Evolutionary conservation across 495 filamentous ascomycete species (phyloP), one percentile per base, ranked within the genome.

Genomic region (Penicillium bovifimosum): DNA sequence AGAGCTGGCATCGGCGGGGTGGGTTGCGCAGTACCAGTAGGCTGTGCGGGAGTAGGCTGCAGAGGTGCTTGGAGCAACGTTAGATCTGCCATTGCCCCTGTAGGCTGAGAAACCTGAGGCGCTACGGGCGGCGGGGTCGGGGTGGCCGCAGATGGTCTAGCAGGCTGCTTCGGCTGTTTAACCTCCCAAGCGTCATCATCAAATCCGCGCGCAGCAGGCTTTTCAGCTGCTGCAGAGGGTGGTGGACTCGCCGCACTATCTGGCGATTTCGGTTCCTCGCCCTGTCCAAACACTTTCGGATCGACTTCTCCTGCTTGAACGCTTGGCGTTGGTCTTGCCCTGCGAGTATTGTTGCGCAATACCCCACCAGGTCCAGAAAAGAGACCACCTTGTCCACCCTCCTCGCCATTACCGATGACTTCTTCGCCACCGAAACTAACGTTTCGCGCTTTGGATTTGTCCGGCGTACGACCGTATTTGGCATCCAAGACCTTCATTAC

Each of bases 161-260:
- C 54, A 3, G 73, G 64, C 55, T 84, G 80, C 66, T 84, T 88
- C n/a, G 88, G 78, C n/a, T 91, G 88, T 73, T 96, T 96, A 8
- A 93, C 85, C 62, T 91, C 88, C 93, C 93, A 99, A 26, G 95
- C 95, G 75, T 96, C 89, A 61, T 98, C 95, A 36, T 99, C 93
- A 55, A 99, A 97, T 17, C 90, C 90, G 43, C 75, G 70, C 16
- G 68, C 43, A 28, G 68, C 66, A 16, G 83, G 76, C 50, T 75
- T 75, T 40, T 76, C 69, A 3, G 76, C 39, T 2, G 71, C 65
- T 10, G 70, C 55, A 31, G 77, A 62, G 31, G 73, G 61, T 24
- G 77, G 65, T 31, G 76, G 73, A 33, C 71, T 72, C 13, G 71
- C 72, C 34, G 73, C 74, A 26, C 51, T 46, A 2, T 80, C 69